These are phyloP conservation scores for Hevea brasiliensis DNA, from an alignment of 345 rosid genomes.

Conservation along the genomic window DNA sequence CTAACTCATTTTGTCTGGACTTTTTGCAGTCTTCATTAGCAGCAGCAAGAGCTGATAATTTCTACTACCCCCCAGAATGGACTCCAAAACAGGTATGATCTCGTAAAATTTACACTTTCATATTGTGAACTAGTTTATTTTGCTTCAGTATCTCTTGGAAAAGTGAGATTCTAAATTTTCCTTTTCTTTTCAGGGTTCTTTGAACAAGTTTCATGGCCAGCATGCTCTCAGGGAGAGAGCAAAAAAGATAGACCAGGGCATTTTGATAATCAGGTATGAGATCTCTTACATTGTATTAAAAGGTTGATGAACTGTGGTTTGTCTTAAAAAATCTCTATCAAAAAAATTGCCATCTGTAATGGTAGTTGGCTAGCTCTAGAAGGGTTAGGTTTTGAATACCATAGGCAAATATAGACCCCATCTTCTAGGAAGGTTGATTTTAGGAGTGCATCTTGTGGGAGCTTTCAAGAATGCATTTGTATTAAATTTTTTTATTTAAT, in stretches of 20 bases:
- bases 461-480: too few species aligned
- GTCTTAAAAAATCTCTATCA: background rate
- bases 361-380: background rate
- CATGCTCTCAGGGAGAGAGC: slow-evolving; percentile 98
- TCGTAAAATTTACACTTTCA: background rate
- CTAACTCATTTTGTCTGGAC: slow-evolving; percentile 7
- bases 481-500: too few species aligned
- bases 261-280: slow-evolving; percentile 78
- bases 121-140: slow-evolving; percentile 7
- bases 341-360: background rate
- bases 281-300: background rate
- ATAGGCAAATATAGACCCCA: background rate
- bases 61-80: slow-evolving; percentile 98
- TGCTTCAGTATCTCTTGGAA: background rate
- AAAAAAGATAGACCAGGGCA: slow-evolving; percentile 81
- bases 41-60: slow-evolving; percentile 97
- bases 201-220: slow-evolving; percentile 97
- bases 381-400: background rate
- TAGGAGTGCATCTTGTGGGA: background rate
- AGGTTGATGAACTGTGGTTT: background rate
- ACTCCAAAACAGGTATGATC: slow-evolving; percentile 65
- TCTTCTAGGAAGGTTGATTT: background rate
- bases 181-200: slow-evolving; percentile 55
- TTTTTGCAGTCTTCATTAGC: slow-evolving; percentile 83
- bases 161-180: slow-evolving; percentile 16